Evolutionary conservation across 768 basidiomycete genomes (phyloP), one percentile per base, ranked within the genome.

Genomic region (Podaxis sp.): DNA sequence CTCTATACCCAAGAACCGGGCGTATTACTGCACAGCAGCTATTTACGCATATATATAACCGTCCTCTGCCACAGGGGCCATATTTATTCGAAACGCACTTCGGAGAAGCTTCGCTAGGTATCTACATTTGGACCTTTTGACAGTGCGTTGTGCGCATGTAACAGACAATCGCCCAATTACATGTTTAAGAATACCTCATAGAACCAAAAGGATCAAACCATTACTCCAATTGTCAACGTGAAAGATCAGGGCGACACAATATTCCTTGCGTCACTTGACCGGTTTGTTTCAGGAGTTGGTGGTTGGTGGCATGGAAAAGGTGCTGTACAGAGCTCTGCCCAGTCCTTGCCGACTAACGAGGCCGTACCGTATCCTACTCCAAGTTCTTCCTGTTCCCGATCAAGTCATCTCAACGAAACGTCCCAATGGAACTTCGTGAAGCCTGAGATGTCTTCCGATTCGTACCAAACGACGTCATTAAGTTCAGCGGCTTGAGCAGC

Each of bases 81-180:
- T 50, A 50, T 24, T 28, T 28, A 46, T 46, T 46, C 44, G 44
- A 55, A 38, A 55, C 33, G 36, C 54, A 37, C 20, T 20, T 38
- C 60, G 22, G 60, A 55, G 60, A 56, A 53, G 44, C 28, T 51
- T 55, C n/a, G 24, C 20, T 22, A 48, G 53, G 17, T 62, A 22
- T 46, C 60, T 53, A 37, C 52, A 44, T 55, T 62, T 55, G 53
- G 52, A 33, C 26, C 22, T 17, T 26, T 62, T 3, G 60, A 36
- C 26, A 46, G 53, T 62, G 60, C 17, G 53, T 55, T 62, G 22
- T 54, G 30, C 28, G 60, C 60, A 55, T 62, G 60, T 54, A 53
- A 30, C 24, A 20, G n/a, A 38, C 46, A 60, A 60, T 60, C 26
- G 24, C 37, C 41, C 60, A n/a, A 50, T 28, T 57, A n/a, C 56